Evolutionary conservation across 768 basidiomycete genomes (phyloP), one percentile per base, ranked within the genome.

Genomic region (Pholiota molesta): DNA sequence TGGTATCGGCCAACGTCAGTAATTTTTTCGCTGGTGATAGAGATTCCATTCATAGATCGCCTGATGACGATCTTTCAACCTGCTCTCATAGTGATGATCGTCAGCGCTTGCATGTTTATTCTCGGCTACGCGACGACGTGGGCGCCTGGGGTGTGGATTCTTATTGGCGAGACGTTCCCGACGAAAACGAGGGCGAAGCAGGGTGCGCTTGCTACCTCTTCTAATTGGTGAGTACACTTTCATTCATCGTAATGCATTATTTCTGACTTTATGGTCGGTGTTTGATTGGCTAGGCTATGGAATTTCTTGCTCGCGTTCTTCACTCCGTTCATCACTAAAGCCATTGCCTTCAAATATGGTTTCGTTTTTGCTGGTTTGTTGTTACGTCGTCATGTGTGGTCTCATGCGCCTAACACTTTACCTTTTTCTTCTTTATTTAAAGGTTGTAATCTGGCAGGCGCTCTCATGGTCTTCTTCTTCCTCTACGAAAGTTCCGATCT

Each of bases 111-210:
- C 67, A 69, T 91, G 69, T 91, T 91, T 73, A 90, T 91, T 69
- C 73, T 85, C 49, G 89, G 89, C 7, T 90, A 84, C 67, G 87
- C 90, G 5, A 85, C 78, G 76, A 90, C 89, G 33, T 88, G 86
- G 87, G 87, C 83, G 16, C 88, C 89, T n/a, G 88, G 88, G 52
- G 73, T 91, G 40, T 92, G 90, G 90, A 90, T 92, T 68, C 78
- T 91, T 19, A 89, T 88, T 59, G 90, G 89, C 39, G 90, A 92
- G 73, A 89, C 87, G 1, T 91, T 90, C 79, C 86, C 88, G 0
- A 90, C 86, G 10, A 79, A 87, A 23, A 89, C 89, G 4, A 83
- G 89, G 57, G 85, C 89, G 4, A 87, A 89, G 71, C 90, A 91
- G 70, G 88, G 84, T 5, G 84, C 87, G 39, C 72, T 92, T 42